phyloP scores from a whole-genome alignment of 495 filamentous ascomycete genomes.

The Ascobolus immersus region DNA sequence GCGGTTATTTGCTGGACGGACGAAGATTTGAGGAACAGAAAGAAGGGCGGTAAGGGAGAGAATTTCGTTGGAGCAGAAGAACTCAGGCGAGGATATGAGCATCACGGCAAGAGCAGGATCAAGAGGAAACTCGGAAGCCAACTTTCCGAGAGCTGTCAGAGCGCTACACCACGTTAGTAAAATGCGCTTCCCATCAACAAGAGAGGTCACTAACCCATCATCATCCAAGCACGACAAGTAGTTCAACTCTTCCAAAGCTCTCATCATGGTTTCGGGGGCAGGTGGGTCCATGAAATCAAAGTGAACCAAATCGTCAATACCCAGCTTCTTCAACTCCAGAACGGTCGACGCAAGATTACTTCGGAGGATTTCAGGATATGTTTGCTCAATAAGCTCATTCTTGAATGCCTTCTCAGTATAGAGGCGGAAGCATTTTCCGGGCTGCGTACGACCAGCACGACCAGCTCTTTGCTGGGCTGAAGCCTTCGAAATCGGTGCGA shows the following conservation, averaged over 20 bases:
- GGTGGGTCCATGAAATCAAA: constrained; percentile 98
- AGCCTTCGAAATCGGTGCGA: constrained; percentile 90
- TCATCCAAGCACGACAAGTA: constrained; percentile 92
- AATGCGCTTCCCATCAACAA: background rate
- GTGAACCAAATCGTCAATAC: constrained; percentile 85
- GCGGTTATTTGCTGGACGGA: constrained; percentile 55
- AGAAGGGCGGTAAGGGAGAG: constrained; percentile 83
- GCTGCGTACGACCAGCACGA: constrained; percentile 92
- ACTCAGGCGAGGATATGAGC: constrained; percentile 91
- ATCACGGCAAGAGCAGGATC: constrained; percentile 92
- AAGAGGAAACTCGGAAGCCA: constrained; percentile 87
- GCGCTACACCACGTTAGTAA: constrained; percentile 23
- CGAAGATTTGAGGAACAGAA: constrained; percentile 84
- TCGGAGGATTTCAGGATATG: constrained; percentile 81
- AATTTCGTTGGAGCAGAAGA: constrained; percentile 97
- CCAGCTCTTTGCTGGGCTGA: constrained; percentile 96
- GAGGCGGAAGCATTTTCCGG: constrained; percentile 90
- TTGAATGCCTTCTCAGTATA: constrained; percentile 95
- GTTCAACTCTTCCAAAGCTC: constrained; percentile 90
- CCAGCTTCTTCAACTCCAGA: constrained; percentile 89
- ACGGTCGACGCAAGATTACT: constrained; percentile 90
- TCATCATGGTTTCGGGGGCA: constrained; percentile 95
- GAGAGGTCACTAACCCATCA: constrained; percentile 26
- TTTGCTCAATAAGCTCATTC: constrained; percentile 90
- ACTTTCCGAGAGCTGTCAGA: constrained; percentile 55